Evolutionary conservation across 768 basidiomycete species (phyloP), one percentile per base, ranked within the genome.

Genomic region (Phanerochaete sordida): DNA sequence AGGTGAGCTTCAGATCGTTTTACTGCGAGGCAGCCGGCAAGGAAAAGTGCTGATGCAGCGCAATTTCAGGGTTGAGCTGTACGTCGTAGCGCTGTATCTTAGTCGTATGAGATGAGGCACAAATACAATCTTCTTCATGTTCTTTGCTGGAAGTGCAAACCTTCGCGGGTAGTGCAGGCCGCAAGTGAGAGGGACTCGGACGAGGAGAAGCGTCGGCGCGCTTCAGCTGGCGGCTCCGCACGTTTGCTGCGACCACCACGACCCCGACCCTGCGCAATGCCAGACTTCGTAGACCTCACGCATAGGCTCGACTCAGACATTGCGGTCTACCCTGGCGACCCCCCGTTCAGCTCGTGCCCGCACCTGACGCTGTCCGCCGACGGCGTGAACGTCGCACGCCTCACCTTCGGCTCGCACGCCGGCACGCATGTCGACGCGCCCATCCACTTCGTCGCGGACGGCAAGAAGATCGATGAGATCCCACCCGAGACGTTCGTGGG

Each of bases 401-500:
- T 92, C 48, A 74, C 79, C 27, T 65, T 90, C 31, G 81, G 86
- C 8, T 84, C 89, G 0, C 90, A 91, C 65, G 84, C 84, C 0
- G 90, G 90, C 46, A 91, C 90, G 0, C 90, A 92, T 72, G 77
- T 91, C 70, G 90, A 92, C 64, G 87, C 89, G 1, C 90, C 90
- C 0, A 82, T 79, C 47, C 90, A 91, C 65, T 90, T 90, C 73
- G 66, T 86, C 68, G 73, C 75, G 1, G 72, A 77, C 23, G 87
- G 85, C 1, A 72, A 73, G 50, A 82, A 81, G 5, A 74, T 90
- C 35, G 82, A 85, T 61, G 76, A 86, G 51, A 73, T 91, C 27
- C 77, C 82, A 1, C 74, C 88, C 5, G 68, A 73, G 0, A 70
- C 75, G 12, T 79, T 88, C 58, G 69, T 88, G 11, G 68, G 66